Conservation (phyloP, 1,284 basidiomycete species). For the Heliocybe sulcata region DNA sequence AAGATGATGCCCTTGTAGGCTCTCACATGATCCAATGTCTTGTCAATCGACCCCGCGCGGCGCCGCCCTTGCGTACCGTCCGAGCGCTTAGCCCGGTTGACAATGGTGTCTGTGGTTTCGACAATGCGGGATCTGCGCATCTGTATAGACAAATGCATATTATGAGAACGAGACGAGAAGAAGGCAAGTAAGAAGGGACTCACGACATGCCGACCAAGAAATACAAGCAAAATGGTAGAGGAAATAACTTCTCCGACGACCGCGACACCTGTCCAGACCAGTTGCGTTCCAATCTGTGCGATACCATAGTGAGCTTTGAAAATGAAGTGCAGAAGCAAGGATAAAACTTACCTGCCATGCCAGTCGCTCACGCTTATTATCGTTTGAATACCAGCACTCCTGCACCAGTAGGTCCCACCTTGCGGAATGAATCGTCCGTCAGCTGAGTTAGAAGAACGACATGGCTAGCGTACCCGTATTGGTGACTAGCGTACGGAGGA, state of each 20-base stretch:
- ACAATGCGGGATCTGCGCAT: background rate
- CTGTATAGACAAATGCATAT: background rate
- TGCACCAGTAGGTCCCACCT: constrained; percentile 1
- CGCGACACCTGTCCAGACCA: constrained; percentile 1
- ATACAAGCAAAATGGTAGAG: background rate
- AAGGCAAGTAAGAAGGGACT: background rate
- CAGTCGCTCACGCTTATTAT: background rate
- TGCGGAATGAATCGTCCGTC: background rate
- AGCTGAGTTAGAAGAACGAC: no score
- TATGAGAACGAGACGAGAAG: background rate
- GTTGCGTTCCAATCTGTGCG: background rate
- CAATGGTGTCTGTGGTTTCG: background rate
- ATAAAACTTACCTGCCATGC: constrained; percentile 1
- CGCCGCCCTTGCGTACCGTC: background rate
- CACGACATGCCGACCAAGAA: background rate
- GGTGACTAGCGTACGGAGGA: constrained; percentile 1
- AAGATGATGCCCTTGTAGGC: background rate
- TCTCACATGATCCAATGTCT: background rate
- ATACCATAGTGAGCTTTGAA: background rate
- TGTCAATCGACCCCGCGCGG: background rate
- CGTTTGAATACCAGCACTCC: constrained; percentile 3
- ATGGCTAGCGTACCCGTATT: constrained; percentile 1
- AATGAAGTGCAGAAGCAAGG: background rate
- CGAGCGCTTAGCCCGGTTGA: background rate
- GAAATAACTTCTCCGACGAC: background rate